phyloP scores from a whole-genome alignment of 805 yeast species.

The Schwanniomyces sp. region DNA sequence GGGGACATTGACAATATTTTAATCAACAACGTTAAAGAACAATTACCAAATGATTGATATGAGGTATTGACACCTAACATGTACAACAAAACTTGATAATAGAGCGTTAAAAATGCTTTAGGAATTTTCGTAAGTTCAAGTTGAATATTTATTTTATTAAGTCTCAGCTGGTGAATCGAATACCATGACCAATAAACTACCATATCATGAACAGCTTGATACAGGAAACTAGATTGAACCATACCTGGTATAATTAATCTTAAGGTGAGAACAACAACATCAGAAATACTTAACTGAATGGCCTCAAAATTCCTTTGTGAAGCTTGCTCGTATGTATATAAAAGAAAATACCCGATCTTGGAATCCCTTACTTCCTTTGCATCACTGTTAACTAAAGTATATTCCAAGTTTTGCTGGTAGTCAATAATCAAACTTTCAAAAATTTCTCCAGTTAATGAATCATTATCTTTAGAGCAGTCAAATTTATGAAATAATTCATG shows the following conservation, averaged over 20 bases:
- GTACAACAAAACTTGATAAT: conserved; percentile 30
- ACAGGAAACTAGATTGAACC: conserved; percentile 23
- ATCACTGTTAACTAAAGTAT: conserved; percentile 23
- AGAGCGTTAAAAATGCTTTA: conserved; percentile 23
- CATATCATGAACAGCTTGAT: conserved; percentile 24
- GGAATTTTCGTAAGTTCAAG: conserved; percentile 34
- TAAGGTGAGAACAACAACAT: conserved; percentile 22
- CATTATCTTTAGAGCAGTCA: conserved; percentile 20
- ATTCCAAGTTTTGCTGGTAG: conserved; percentile 35
- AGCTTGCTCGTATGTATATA: conserved; percentile 16
- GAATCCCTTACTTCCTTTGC: conserved; percentile 29
- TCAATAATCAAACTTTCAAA: conserved; percentile 41
- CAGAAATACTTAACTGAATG: conserved; percentile 15
- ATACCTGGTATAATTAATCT: conserved; percentile 36
- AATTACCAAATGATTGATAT: conserved; percentile 33
- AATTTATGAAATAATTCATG: conserved; percentile 39
- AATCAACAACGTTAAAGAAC: conserved; percentile 61
- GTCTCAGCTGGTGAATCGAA: conserved; percentile 21
- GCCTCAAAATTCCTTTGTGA: conserved; percentile 14
- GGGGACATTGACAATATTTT: conserved; percentile 59
- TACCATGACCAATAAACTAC: conserved; percentile 40
- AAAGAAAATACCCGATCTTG: conserved; percentile 23
- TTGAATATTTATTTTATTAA: conserved; percentile 16
- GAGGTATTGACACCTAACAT: conserved; percentile 13
- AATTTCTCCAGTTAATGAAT: conserved; percentile 33